These are phyloP conservation scores for Entoloma clypeatum DNA, from an alignment of 1,284 basidiomycete species.

Conservation along the genomic window DNA sequence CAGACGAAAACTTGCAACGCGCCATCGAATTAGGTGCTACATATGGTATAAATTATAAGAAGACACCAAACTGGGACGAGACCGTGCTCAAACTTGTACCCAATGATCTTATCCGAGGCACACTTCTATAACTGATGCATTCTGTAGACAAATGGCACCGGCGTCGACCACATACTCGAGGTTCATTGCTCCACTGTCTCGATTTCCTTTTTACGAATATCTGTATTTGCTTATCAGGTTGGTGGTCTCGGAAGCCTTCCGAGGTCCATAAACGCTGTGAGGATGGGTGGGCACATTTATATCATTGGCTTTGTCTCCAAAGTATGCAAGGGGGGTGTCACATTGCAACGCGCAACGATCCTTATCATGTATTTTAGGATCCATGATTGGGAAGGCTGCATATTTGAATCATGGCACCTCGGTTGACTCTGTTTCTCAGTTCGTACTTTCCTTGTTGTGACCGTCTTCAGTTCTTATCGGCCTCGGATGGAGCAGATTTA, in stretches of 20 bases:
- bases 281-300: conserved; percentile 43
- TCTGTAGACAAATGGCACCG: conserved; percentile 42
- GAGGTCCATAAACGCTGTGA: conserved; percentile 40
- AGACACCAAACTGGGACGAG: conserved; percentile 50
- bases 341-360: conserved; percentile 5
- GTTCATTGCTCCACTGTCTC: conserved; percentile 22
- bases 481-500: conserved; percentile 33
- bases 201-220: neutral
- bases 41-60: conserved; percentile 57
- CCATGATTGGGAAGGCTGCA: conserved; percentile 19
- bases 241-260: conserved; percentile 49
- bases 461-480: neutral
- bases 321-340: conserved; percentile 7
- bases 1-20: conserved; percentile 52
- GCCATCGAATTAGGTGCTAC: conserved; percentile 46
- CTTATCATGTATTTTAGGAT: conserved; percentile 5
- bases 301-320: conserved; percentile 41
- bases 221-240: conserved; percentile 28
- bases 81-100: conserved; percentile 46
- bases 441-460: conserved; percentile 10
- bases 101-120: neutral
- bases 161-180: conserved; percentile 59
- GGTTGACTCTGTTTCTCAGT: conserved; percentile 32
- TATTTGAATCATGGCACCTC: conserved; percentile 31
- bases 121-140: neutral